Base-by-base conservation (phyloP, 75 land plant genomes). In the Picea glauca region DNA sequence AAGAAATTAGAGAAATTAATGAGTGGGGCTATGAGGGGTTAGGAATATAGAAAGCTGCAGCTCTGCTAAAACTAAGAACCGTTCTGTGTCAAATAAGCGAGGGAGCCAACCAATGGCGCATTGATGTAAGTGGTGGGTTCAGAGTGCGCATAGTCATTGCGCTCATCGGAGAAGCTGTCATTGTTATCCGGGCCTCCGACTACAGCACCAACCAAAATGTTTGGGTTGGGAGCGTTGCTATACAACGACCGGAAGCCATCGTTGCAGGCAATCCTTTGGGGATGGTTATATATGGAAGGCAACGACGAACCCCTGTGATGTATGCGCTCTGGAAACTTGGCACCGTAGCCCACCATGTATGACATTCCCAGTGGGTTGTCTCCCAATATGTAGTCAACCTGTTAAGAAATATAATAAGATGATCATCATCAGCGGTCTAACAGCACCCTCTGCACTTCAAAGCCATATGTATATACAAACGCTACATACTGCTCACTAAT, bases 351-450 rank as follows among this genome's bases (percentile, higher is more conserved):
- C 3, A 96, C 98, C 98, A 96, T 94, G 88, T 92, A 96, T 12
- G 98, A 94, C 91, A 90, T 85, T 33, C 72, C 76, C 46, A 78
- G 54, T 1, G 95, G 99, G 76, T 96, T 96, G 21, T 77, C 84
- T 13, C 99, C 99, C 21, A 97, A 79, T 18, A 97, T 94, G 77
- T 97, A 97, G 63, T 97, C 96, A 81, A 96, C 91, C 95, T 95
- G 77, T 26, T 18, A 61, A 46, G 0, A 46, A 46, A 46, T 46
- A 46, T 46, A 46, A 46, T 46, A 46, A 46, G 54, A 46, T 46
- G 54, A 46, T 46, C 54, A 46, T 46, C 11, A 46, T 0, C 9
- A 46, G 54, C 8, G 6, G 54, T 8, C 54, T 46, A 46, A 46
- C 8, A 46, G 6, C 9, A 46, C 54, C 8, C 54, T 46, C 54